These are phyloP conservation scores for Lichtheimia ornata DNA, from an alignment of 371 early-diverging fungal species.

Conservation along the genomic window DNA sequence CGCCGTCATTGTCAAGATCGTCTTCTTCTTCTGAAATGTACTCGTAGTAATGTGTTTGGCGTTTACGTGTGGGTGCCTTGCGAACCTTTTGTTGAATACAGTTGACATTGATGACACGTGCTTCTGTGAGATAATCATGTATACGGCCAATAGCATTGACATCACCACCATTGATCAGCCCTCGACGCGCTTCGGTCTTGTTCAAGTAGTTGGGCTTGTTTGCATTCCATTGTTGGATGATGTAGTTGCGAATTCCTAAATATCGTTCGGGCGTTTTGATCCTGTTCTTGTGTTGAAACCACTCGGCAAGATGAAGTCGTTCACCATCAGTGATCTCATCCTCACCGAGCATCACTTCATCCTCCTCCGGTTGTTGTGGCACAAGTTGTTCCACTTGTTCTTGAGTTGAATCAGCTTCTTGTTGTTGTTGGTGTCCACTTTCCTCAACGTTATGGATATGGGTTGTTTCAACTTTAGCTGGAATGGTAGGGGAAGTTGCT, in stretches of 20 bases:
- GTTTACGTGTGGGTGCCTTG: not conserved
- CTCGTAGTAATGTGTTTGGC: not conserved
- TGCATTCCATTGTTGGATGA: conserved; percentile 71
- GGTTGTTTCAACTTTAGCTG: too few species aligned
- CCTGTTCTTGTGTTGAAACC: conserved; percentile 64
- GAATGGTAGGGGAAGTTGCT: too few species aligned
- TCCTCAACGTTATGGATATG: not conserved
- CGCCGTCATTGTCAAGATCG: conserved; percentile 1
- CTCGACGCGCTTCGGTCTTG: conserved; percentile 58
- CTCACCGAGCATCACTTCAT: too few species aligned
- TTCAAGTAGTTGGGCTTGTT: conserved; percentile 72
- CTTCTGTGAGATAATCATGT: conserved; percentile 77
- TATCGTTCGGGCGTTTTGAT: conserved; percentile 90
- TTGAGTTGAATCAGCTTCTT: not conserved
- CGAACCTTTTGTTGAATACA: conserved; percentile 1
- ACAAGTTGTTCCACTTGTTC: too few species aligned
- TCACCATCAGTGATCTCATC: conserved; percentile 59
- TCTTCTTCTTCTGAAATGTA: conserved; percentile 4
- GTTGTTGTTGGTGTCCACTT: too few species aligned
- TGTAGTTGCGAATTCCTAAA: conserved; percentile 81
- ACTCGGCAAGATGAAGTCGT: conserved; percentile 56
- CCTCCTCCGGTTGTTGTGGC: too few species aligned
- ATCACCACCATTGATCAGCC: conserved; percentile 73
- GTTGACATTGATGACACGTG: conserved; percentile 78
- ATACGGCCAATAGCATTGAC: conserved; percentile 92